Conservation (phyloP, 2,329 filamentous ascomycete species). For the Pestalotiopsis sp. region DNA sequence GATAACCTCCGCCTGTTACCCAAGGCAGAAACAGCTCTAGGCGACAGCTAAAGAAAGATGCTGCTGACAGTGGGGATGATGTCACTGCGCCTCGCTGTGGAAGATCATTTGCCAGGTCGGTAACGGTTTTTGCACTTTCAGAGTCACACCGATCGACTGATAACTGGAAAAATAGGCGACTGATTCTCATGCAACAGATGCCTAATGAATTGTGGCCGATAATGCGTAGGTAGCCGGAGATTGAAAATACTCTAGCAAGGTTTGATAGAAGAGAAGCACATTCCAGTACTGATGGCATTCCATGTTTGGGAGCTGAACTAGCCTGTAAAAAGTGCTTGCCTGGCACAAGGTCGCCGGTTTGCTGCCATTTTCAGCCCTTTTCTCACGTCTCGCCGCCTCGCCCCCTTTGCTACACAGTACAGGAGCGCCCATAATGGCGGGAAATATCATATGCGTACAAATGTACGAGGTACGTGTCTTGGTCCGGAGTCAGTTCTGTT, state of each 20-base stretch:
- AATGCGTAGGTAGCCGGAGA: too few relatives aligned
- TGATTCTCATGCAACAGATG: too few relatives aligned
- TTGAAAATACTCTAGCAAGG: too few relatives aligned
- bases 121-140: neutral
- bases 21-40: neutral
- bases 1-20: neutral
- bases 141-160: neutral
- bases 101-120: neutral
- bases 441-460: neutral
- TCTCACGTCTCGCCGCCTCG: neutral
- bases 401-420: neutral
- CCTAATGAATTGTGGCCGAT: neutral
- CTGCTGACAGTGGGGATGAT: neutral
- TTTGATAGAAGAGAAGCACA: neutral
- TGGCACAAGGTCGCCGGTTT: neutral
- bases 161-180: neutral
- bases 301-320: too few relatives aligned
- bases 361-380: neutral
- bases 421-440: neutral
- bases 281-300: neutral
- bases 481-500: neutral
- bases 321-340: neutral
- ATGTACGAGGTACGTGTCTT: neutral
- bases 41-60: neutral
- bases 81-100: neutral